Percentiles rank a stretch among this genome's conserved stretches.
Conservation (phyloP, 441 rosid species). For the Gossypium gossypioides region DNA sequence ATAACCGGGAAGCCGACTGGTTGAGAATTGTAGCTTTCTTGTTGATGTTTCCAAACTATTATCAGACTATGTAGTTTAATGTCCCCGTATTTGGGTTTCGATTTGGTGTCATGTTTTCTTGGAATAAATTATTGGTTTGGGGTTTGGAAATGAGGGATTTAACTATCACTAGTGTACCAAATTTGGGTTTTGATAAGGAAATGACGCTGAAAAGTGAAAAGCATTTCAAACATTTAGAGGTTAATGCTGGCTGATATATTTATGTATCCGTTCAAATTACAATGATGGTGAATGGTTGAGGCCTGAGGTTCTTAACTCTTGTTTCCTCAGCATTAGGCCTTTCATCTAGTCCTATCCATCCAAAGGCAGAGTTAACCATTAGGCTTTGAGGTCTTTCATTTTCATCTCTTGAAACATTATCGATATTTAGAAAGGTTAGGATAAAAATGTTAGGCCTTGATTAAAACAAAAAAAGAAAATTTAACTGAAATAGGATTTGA, state of each 20-base stretch:
- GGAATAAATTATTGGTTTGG: not conserved
- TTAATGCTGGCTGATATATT: not conserved
- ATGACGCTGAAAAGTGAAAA: not conserved
- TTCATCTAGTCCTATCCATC: no score
- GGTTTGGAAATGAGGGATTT: constrained; percentile 4
- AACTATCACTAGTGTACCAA: not conserved
- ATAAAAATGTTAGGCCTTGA: no score
- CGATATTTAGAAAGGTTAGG: no score
- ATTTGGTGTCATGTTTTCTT: constrained; percentile 6
- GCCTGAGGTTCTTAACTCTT: not conserved
- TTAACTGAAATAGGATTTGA: no score
- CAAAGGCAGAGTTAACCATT: no score
- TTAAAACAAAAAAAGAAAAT: no score
- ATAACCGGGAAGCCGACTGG: not conserved
- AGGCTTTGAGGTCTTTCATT: no score
- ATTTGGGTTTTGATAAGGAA: not conserved
- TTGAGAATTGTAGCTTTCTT: constrained; percentile 3
- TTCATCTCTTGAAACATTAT: no score
- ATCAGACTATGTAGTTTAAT: constrained; percentile 8
- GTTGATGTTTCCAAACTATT: constrained; percentile 6
- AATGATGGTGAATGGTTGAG: not conserved
- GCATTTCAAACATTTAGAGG: not conserved
- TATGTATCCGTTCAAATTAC: not conserved
- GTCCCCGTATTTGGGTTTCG: not conserved
- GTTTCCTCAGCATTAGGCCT: not conserved